Evolutionary conservation across 768 basidiomycete species (phyloP), one percentile per base, ranked within the genome.

Genomic region (Leccinum longicurvipes): DNA sequence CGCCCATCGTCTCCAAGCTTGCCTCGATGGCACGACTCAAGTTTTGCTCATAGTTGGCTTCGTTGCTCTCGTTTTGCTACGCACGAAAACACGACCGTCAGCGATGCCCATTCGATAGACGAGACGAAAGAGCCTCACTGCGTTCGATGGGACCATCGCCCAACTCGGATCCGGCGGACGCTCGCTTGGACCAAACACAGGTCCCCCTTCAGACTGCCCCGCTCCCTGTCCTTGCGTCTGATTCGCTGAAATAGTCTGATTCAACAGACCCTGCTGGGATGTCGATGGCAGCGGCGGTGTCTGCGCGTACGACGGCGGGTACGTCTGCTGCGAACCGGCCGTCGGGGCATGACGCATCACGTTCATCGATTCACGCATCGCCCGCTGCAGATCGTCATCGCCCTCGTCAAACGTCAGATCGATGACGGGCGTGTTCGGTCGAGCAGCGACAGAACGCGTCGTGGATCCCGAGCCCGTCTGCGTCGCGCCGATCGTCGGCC

Each of bases 21-120:
- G 83, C 87, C 69, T 86, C 81, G 42, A 91, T 88, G 1, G 87
- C 89, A 25, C 84, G 82, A 60, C 81, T 83, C 69, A 90, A 72
- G 32, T 76, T 77, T 47, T 84, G 80, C 42, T 87, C 79, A n/a
- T 87, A 85, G 23, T 77, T 77, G 2, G 76, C 76, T 21, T 79
- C 72, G 29, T 52, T 68, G 53, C 58, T 65, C 54, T 68, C 69
- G 49, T 67, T 72, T 77, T 76, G 61, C 65, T 60, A 55, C 36
- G 9, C 19, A 17, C 19, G 2, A 5, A n/a, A n/a, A 23, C 1
- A 14, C 11, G 11, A 12, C 10, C 32, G 32, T 64, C 28, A 57
- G 23, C 29, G 19, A 25, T 14, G 19, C 32, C n/a, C 28, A 28
- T 11, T 14, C 12, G n/a, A 19, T 17, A 14, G 8, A 45, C 44